These are phyloP conservation scores for Epichloe sibirici DNA, from an alignment of 2,329 filamentous ascomycete species.

Conservation along the genomic window DNA sequence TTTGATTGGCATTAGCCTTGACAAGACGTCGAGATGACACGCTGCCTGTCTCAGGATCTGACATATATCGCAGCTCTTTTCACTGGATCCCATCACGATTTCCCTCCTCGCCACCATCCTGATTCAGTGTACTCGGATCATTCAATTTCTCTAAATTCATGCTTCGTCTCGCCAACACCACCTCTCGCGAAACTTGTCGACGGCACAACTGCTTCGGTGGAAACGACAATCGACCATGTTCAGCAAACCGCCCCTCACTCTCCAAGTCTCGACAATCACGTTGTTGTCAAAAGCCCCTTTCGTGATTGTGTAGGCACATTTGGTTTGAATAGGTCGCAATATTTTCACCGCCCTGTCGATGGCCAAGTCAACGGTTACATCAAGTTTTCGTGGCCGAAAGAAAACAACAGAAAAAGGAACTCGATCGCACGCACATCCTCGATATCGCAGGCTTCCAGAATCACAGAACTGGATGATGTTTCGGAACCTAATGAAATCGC, in stretches of 20 bases:
- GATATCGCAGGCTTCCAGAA: background rate
- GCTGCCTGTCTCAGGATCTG: conserved; percentile 15
- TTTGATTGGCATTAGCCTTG: background rate
- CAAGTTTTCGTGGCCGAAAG: conserved; percentile 24
- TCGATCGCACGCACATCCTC: background rate
- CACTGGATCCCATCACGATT: conserved; percentile 9
- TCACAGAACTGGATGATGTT: conserved; percentile 1
- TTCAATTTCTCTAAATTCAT: background rate
- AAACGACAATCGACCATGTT: background rate
- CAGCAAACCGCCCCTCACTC: background rate
- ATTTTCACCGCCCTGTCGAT: conserved; percentile 18
- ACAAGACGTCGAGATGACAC: conserved; percentile 13
- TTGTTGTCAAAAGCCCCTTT: conserved; percentile 19
- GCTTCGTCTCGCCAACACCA: background rate
- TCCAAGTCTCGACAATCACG: background rate
- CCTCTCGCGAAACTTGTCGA: background rate
- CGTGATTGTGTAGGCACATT: conserved; percentile 19
- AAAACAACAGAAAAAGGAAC: background rate
- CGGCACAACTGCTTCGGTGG: background rate
- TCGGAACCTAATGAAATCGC: background rate
- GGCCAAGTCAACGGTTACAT: conserved; percentile 27
- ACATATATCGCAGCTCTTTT: conserved; percentile 16
- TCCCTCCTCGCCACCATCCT: background rate
- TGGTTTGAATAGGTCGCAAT: conserved; percentile 11
- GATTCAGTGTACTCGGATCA: background rate